Base-by-base conservation (phyloP, 176 grass and related monocot genomes). In the Avena eriantha region DNA sequence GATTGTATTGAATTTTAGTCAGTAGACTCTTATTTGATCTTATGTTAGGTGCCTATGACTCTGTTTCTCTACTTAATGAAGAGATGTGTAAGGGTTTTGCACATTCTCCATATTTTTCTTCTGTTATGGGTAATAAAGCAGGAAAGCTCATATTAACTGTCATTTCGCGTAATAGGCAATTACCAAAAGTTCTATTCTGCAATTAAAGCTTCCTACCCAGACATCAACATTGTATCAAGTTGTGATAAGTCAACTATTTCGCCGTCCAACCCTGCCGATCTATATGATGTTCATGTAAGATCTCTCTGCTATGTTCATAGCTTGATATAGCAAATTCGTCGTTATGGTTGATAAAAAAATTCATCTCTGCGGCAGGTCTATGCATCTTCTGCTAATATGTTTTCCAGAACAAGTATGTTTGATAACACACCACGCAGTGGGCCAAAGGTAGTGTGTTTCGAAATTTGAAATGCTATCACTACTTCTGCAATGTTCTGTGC, bases 241-340 rank as follows among this genome's bases (percentile, higher is more conserved):
- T 98, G 93, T 89, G 93, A 98, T 79, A 92, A 83, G 77, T 90
- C 91, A 78, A 90, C 89, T 81, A 86, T 76, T 76, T 80, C 83
- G 2, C 81, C 94, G 54, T 86, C 91, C 58, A 94, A 98, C 79
- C 93, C 95, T 73, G 95, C 95, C 21, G 91, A 98, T 87, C 90
- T 93, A 8, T 98, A 98, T 79, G 95, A 98, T 86, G 83, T 85
- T 87, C 95, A 93, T 85, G 95, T 93, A 93, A 98, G 86, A 19
- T 73, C 33, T n/a, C 70, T 80, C 17, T 72, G 41, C 58, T 73
- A 73, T 71, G 35, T 89, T 82, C 13, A 22, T 39, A 39, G 69
- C 59, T 81, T 39, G 21, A 11, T 77, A 87, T 4, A 8, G 13
- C 12, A 66, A 81, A 0, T 47, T 79, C 31, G 11, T 4, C 21